Conservation (phyloP, 2,329 filamentous ascomycete species). For the Cercospora berteroae region DNA sequence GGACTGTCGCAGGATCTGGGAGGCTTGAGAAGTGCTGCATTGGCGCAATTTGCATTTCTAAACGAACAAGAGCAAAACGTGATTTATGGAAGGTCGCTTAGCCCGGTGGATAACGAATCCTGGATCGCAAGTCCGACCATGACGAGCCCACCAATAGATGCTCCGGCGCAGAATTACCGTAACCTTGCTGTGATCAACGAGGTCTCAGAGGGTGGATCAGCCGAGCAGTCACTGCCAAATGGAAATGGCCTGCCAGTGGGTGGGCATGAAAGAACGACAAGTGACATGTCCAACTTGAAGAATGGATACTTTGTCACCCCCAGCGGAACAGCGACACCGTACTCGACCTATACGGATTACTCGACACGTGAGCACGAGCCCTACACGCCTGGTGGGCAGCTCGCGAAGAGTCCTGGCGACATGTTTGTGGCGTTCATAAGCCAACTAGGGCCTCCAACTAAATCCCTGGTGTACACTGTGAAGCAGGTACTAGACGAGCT, state of each 20-base stretch:
- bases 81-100: slow-evolving; percentile 7
- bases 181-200: slow-evolving; percentile 46
- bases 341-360: slow-evolving; percentile 18
- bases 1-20: slow-evolving; percentile 84
- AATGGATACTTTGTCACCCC: slow-evolving; percentile 22
- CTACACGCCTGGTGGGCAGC: slow-evolving; percentile 10
- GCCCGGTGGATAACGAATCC: slow-evolving; percentile 6
- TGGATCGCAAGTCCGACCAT: slow-evolving; percentile 18
- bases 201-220: slow-evolving; percentile 34
- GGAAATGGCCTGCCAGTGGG: slow-evolving; percentile 9
- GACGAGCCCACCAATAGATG: slow-evolving; percentile 8
- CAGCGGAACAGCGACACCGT: slow-evolving; percentile 20
- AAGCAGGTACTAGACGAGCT: slow-evolving; percentile 85
- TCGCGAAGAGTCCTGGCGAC: slow-evolving; percentile 57
- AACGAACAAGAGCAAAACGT: slow-evolving; percentile 52
- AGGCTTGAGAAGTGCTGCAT: slow-evolving; percentile 82
- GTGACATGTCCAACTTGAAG: not conserved
- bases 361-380: slow-evolving; percentile 10
- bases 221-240: slow-evolving; percentile 5
- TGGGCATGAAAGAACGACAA: not conserved
- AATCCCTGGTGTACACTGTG: slow-evolving; percentile 87
- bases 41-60: slow-evolving; percentile 82
- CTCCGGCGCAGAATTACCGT: slow-evolving; percentile 28
- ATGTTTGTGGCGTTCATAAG: slow-evolving; percentile 91
- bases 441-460: slow-evolving; percentile 89